phyloP scores from a whole-genome alignment of 2,329 filamentous ascomycete genomes.

The Cladophialophora chaetospira region DNA sequence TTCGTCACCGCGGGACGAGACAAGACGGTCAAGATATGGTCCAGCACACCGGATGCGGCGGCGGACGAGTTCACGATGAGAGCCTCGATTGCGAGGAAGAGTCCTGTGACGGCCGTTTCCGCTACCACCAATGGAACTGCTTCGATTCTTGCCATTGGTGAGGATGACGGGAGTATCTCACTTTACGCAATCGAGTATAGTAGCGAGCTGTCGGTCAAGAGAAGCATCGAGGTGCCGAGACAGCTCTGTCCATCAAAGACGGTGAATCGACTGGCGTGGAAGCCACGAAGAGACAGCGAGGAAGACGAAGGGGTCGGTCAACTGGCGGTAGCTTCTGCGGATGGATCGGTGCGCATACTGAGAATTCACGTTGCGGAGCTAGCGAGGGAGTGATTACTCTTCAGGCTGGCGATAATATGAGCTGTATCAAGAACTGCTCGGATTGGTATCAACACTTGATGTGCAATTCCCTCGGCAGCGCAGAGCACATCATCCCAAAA shows the following conservation, averaged over 20 bases:
- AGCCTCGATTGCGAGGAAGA: constrained; percentile 56
- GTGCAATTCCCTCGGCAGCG: no score
- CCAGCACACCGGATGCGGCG: constrained; percentile 31
- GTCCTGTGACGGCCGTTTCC: constrained; percentile 71
- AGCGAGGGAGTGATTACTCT: not conserved
- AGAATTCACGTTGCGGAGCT: constrained; percentile 16
- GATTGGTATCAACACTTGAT: no score
- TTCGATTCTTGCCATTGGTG: constrained; percentile 47
- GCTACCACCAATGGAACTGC: constrained; percentile 51
- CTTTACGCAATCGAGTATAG: constrained; percentile 46
- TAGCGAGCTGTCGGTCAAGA: constrained; percentile 26
- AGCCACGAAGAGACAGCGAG: constrained; percentile 46
- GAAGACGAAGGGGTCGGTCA: constrained; percentile 19
- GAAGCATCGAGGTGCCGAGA: constrained; percentile 27
- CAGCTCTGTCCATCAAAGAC: constrained; percentile 61
- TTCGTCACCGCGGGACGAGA: constrained; percentile 92
- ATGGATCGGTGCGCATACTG: constrained; percentile 39
- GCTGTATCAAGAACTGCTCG: no score
- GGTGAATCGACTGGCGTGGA: constrained; percentile 70
- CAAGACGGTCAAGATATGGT: constrained; percentile 78
- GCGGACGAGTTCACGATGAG: constrained; percentile 53
- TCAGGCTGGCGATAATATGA: no score
- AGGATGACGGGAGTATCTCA: constrained; percentile 50
- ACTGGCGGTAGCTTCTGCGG: constrained; percentile 29
- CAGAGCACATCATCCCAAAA: no score